Evolutionary conservation across 2,329 filamentous ascomycete genomes (phyloP).

Genomic region (Capronia americana): DNA sequence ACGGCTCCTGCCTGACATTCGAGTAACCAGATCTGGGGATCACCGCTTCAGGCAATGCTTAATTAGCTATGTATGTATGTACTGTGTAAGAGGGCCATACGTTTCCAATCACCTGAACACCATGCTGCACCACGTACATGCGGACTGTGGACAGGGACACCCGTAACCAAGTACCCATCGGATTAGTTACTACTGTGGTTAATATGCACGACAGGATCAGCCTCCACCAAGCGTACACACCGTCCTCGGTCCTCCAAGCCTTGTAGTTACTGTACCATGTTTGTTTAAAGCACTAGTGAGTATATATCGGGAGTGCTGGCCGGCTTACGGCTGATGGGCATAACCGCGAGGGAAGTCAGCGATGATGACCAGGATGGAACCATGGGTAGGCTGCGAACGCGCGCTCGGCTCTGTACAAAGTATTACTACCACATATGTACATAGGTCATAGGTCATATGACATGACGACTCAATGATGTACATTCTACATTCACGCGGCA

Average conservation of each 20-base stretch:
- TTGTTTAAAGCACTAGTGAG: background rate
- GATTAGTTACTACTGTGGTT: background rate
- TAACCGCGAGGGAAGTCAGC: background rate
- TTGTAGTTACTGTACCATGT: background rate
- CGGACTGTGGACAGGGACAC: no score
- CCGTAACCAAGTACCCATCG: no score
- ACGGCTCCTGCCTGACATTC: background rate
- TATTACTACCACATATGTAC: background rate
- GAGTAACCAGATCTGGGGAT: background rate
- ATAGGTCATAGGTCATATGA: no score
- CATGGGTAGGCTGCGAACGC: no score
- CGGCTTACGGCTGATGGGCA: conserved; percentile 9
- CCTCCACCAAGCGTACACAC: background rate
- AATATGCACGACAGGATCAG: background rate
- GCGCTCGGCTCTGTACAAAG: background rate
- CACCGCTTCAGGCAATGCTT: background rate
- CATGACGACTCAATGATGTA: no score
- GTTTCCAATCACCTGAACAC: no score
- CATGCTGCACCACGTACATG: no score
- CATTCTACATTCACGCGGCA: no score
- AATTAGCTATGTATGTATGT: no score
- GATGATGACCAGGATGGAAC: background rate
- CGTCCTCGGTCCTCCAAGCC: background rate
- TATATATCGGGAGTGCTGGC: background rate
- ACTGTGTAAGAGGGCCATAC: background rate